Base-by-base conservation (phyloP, 345 rosid genomes). In the Luvunga scandens region DNA sequence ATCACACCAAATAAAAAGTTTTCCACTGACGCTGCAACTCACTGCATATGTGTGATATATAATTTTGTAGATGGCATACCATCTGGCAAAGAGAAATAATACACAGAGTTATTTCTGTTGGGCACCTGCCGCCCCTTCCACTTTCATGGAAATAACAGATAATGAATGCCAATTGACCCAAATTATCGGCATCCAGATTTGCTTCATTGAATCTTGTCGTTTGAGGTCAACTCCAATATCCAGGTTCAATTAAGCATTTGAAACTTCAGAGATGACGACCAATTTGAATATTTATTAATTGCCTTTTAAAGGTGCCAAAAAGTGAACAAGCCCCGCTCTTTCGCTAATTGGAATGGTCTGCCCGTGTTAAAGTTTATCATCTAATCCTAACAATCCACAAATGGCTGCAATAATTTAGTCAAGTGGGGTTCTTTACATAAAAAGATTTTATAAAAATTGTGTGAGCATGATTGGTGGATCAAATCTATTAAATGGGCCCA, bases 391-490 rank as follows among this genome's bases (percentile, higher is more conserved):
- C 2, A 22, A 59, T 42, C 53, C 53, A 31, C 33, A 12, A 42
- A 38, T 19, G 57, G 28, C 77, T 74, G 69, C 77, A 39, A 75
- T 38, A 59, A 25, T 36, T 62, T 45, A 62, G 36, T 75, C 77
- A 63, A 42, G 39, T 42, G 48, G 77, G 48, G 31, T 42, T 42
- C 50, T 13, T 3, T 1, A 1, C 56, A 7, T 28, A 56, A 22
- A 22, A 53, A 56, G 4, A 72, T 33, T 19, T 72, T 14, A 50
- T 14, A 28, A 19, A 2, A 30, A 1, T 16, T 16, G 67, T 7
- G 33, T 2, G 21, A 30, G 2, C 74, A 71, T 72, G 69, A 75
- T 63, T 28, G 69, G 59, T 5, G 83, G 81, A 73, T 66, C 36
- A 50, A 77, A 57, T 28, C 56, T 28, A 53, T 33, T 30, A 12